These are phyloP conservation scores for Colletotrichum sp. DNA, from an alignment of 2,329 filamentous ascomycete species.

Conservation along the genomic window DNA sequence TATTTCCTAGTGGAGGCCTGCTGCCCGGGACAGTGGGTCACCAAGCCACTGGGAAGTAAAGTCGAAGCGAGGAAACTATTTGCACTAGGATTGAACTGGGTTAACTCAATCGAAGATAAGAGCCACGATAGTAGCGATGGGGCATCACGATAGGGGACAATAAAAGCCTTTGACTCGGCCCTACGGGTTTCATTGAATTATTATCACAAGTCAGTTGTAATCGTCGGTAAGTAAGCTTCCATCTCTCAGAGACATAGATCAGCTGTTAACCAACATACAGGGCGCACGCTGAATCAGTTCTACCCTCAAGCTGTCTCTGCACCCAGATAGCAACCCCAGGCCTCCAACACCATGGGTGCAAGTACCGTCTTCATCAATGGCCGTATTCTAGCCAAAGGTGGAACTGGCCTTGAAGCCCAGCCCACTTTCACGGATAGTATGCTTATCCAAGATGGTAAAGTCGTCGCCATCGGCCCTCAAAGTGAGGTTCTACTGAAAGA, in stretches of 20 bases:
- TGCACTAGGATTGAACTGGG: background rate
- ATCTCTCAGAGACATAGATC: background rate
- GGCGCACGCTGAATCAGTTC: background rate
- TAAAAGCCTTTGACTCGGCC: background rate
- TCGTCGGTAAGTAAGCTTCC: background rate
- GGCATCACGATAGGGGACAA: background rate
- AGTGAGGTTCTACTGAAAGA: background rate
- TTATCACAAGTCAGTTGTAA: background rate
- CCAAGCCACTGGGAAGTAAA: background rate
- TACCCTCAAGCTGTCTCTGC: background rate
- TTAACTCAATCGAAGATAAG: background rate
- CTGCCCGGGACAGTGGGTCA: background rate
- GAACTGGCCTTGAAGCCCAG: constrained; percentile 26
- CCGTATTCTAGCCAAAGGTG: constrained; percentile 29
- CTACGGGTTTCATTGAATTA: background rate
- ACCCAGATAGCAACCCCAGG: background rate
- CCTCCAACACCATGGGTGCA: background rate
- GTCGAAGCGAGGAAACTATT: background rate
- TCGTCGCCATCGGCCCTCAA: background rate
- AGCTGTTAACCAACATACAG: background rate
- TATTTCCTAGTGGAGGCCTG: background rate
- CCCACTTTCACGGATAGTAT: constrained; percentile 2
- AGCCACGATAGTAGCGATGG: background rate
- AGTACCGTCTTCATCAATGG: constrained; percentile 31
- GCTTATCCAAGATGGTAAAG: background rate